Evolutionary conservation across 2,329 filamentous ascomycete genomes (phyloP).

Genomic region (Aspergillus sergii): DNA sequence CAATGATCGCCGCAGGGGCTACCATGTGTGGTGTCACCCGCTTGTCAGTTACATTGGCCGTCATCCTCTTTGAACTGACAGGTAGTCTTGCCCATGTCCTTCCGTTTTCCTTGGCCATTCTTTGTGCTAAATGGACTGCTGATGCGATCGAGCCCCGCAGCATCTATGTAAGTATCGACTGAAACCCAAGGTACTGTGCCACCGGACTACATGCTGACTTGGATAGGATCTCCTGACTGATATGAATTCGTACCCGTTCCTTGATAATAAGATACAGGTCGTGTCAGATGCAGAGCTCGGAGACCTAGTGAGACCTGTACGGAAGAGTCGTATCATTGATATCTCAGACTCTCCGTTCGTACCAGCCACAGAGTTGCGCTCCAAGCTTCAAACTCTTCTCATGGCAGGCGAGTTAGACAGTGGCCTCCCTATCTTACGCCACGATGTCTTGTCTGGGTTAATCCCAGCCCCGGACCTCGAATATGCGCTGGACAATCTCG

Average conservation of each 20-base stretch:
- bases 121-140: conserved; percentile 97
- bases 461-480: conserved; percentile 94
- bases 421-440: conserved; percentile 80
- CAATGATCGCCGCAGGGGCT: conserved; percentile 88
- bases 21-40: conserved; percentile 98
- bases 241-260: conserved; percentile 95
- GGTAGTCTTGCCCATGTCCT: conserved; percentile 93
- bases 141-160: conserved; percentile 92
- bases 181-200: background rate
- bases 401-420: conserved; percentile 88
- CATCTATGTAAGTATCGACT: conserved; percentile 70
- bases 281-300: conserved; percentile 85
- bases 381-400: conserved; percentile 80
- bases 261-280: conserved; percentile 95
- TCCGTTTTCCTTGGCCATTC: conserved; percentile 86
- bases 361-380: conserved; percentile 72
- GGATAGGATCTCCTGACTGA: conserved; percentile 81
- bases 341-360: conserved; percentile 82
- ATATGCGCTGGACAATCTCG: conserved; percentile 83
- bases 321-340: conserved; percentile 80
- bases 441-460: conserved; percentile 80
- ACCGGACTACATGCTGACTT: conserved; percentile 20
- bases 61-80: conserved; percentile 94
- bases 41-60: conserved; percentile 86
- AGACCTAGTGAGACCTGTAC: conserved; percentile 78